These are phyloP conservation scores for Curvularia lunata DNA, from an alignment of 2,329 filamentous ascomycete species.

Conservation along the genomic window DNA sequence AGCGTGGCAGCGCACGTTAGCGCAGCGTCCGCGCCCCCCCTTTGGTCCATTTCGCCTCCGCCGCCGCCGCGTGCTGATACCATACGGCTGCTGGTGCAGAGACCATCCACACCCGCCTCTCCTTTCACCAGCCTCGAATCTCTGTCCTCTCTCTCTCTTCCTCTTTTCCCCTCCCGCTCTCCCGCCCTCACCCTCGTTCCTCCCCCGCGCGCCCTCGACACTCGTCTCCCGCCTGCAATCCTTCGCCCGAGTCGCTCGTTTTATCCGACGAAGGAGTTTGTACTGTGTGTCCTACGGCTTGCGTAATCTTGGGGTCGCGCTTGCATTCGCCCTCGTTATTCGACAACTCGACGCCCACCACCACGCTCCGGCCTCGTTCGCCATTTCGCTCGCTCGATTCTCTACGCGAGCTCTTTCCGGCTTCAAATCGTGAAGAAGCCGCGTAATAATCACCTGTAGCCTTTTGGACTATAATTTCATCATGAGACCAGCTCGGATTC, in stretches of 20 bases:
- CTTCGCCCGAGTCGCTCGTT: constrained; percentile 47
- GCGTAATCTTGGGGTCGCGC: constrained; percentile 26
- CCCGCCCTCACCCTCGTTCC: constrained; percentile 17
- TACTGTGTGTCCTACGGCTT: constrained; percentile 12
- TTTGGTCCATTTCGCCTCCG: constrained; percentile 12
- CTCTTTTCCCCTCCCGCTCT: background rate
- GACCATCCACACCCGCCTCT: constrained; percentile 12
- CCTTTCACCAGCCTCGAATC: constrained; percentile 21
- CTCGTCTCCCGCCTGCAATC: constrained; percentile 7
- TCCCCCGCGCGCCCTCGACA: background rate
- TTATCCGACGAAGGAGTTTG: constrained; percentile 35
- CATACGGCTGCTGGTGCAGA: constrained; percentile 8
- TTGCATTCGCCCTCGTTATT: constrained; percentile 35
- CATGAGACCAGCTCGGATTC: constrained; percentile 50
- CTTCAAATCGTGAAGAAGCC: background rate
- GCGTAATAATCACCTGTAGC: background rate
- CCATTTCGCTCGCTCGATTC: constrained; percentile 17
- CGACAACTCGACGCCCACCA: constrained; percentile 31
- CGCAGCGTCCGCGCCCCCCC: constrained; percentile 6
- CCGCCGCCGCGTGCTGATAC: constrained; percentile 3
- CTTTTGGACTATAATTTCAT: constrained; percentile 5
- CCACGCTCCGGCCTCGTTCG: constrained; percentile 14
- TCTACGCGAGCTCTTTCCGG: constrained; percentile 13
- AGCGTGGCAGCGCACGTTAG: constrained; percentile 2
- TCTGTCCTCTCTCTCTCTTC: constrained; percentile 8